These are phyloP conservation scores for Phlegmacium glaucopus DNA, from an alignment of 768 basidiomycete genomes.

Conservation along the genomic window DNA sequence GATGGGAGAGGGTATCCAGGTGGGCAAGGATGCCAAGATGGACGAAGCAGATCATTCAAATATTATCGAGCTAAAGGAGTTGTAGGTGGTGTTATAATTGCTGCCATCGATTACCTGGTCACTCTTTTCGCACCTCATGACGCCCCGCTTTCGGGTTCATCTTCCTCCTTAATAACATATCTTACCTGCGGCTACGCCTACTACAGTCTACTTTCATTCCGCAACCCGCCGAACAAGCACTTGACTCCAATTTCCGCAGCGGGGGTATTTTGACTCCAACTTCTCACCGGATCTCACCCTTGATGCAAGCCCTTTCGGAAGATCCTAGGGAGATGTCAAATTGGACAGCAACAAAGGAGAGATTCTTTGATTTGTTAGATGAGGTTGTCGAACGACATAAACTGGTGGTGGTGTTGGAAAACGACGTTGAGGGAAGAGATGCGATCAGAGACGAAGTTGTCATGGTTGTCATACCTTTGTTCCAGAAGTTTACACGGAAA, in stretches of 20 bases:
- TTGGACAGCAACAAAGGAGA: slow-evolving; percentile 72
- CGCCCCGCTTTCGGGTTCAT: slow-evolving; percentile 69
- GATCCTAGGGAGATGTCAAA: slow-evolving; percentile 59
- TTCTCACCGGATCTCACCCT: slow-evolving; percentile 73
- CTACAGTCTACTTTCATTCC: slow-evolving; percentile 57
- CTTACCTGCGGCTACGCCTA: slow-evolving; percentile 62
- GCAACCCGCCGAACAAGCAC: slow-evolving; percentile 55
- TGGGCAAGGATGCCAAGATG: slow-evolving; percentile 41
- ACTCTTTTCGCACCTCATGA: slow-evolving; percentile 52
- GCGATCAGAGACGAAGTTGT: slow-evolving; percentile 70
- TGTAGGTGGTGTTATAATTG: slow-evolving; percentile 70
- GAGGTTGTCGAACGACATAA: slow-evolving; percentile 77
- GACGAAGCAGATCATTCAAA: slow-evolving; percentile 33
- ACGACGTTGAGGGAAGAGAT: slow-evolving; percentile 58
- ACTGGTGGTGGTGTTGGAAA: slow-evolving; percentile 64
- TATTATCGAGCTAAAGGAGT: neutral
- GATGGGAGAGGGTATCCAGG: slow-evolving; percentile 80
- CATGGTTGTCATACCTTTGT: slow-evolving; percentile 70
- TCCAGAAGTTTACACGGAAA: slow-evolving; percentile 73
- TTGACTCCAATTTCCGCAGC: slow-evolving; percentile 76
- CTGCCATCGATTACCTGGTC: slow-evolving; percentile 55
- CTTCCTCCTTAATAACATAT: slow-evolving; percentile 78
- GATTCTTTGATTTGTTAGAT: slow-evolving; percentile 78
- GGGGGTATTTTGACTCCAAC: slow-evolving; percentile 79
- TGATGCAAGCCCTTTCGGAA: slow-evolving; percentile 65